Base-by-base conservation (phyloP, 2,329 filamentous ascomycete species). In the Clonostachys rhizophaga region DNA sequence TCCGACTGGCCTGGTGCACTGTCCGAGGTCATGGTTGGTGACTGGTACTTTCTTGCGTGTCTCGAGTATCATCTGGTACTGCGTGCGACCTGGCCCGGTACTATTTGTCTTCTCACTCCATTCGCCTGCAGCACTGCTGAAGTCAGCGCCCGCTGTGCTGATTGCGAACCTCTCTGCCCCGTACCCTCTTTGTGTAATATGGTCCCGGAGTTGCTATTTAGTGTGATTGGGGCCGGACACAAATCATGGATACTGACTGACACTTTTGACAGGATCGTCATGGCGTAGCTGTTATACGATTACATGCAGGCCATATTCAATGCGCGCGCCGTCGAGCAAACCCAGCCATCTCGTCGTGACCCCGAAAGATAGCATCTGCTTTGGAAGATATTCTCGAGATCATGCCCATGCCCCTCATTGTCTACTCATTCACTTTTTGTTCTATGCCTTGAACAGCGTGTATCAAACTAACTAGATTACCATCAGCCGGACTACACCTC, bases 401-500 rank as follows among this genome's bases (percentile, higher is more conserved):
- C 24, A 30, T 30, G 24, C 24, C 24, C 4, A 30, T 30, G 24
- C 20, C 18, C 40, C 20, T 42, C n/a, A n/a, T 40, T 44, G n/a
- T 20, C n/a, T 10, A n/a, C 13, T 45, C 11, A 39, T 30, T 46
- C 17, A 6, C 17, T 48, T 46, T 52, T 57, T 64, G 55, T 62
- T 56, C 42, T 44, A 40, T 53, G n/a, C 48, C 47, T 47, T 44
- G 52, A 52, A 48, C 12, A 43, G 42, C 13, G 16, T 14, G 13
- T 14, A 33, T 41, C 40, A 18, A 20, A 41, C 40, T 33, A 33
- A 33, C 18, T 33, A 17, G 20, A 16, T 45, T 52, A 62, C 54
- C 56, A 70, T 62, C 69, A 79, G 74, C 76, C 78, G 60, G 79
- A 77, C 64, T 69, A 74, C 62, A 74, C 76, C 63, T 69, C 75